Base-by-base conservation (phyloP, 768 basidiomycete species). In the Trametes sanguinea region DNA sequence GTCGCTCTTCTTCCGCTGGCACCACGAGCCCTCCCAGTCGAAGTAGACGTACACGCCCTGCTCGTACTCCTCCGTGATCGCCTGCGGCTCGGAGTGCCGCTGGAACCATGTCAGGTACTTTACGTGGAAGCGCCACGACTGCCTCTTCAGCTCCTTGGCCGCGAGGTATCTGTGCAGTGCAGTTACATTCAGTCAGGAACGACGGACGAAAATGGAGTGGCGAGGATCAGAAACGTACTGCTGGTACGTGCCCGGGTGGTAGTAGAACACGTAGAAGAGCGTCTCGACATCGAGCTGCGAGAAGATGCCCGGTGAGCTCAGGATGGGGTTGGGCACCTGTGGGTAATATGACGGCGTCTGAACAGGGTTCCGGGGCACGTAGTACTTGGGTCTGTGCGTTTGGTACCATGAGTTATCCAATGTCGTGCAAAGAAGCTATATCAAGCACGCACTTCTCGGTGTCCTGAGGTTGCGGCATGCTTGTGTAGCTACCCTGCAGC, bases 41-140 rank as follows among this genome's bases (percentile, higher is more conserved):
- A 98, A 98, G 81, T 99, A 99, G 37, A 97, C 92, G 75, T 99
- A 99, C 13, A 97, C 94, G 13, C 97, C 97, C 78, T 98, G 95
- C 76, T 99, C 97, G 74, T 98, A 99, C 74, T 98, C 96, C 69
- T 98, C 96, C 54, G 97, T 99, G 73, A 99, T 98, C 1, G 95
- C 95, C 71, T 96, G 94, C 8, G 97, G 97, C 71, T 98, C 95
- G 27, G 94, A 95, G 70, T 97, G 94, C 40, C 97, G 86, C 75
- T 98, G 97, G 85, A 99, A 99, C 95, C 97, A 99, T 33, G 97
- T 99, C 63, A 99, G 79, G 73, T 98, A 99, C 77, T 98, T 98
- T 63, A 98, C 92, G 75, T 99, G 97, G 82, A 98, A 99, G 51
- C 97, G 87, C 97, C 97, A 99, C 43, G 94, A 95, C 73, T 98